Conservation (phyloP, 306 rosid genomes). For the Quercus robur region DNA sequence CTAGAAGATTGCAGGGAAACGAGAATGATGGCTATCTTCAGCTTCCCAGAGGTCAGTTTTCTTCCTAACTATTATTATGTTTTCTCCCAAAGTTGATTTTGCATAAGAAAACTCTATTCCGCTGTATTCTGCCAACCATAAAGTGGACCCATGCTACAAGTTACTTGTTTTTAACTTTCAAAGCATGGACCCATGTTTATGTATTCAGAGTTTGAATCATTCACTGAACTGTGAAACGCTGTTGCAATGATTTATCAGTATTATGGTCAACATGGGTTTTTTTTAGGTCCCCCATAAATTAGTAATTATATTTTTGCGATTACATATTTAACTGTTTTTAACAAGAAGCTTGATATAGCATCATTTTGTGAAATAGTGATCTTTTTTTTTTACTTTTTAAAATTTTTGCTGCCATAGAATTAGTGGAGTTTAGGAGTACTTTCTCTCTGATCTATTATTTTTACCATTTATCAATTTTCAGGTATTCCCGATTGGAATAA, state of each 20-base stretch:
- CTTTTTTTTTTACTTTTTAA: background rate
- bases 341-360: background rate
- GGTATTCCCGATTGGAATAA: constrained; percentile 66
- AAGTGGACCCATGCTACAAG: background rate
- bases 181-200: background rate
- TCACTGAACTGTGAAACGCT: background rate
- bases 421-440: background rate
- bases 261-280: background rate
- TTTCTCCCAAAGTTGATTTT: background rate
- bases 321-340: background rate
- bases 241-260: background rate
- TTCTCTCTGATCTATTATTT: background rate
- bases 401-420: background rate
- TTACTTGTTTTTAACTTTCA: background rate
- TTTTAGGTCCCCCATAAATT: background rate
- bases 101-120: background rate
- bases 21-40: constrained; percentile 44
- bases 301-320: background rate
- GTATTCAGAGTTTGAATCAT: background rate
- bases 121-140: background rate
- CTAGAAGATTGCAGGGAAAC: constrained; percentile 42
- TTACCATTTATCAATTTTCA: constrained; percentile 28
- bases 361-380: background rate
- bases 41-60: constrained; percentile 62
- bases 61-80: background rate